Conservation (phyloP, 2,329 filamentous ascomycete genomes). For the Monosporascus sp. region DNA sequence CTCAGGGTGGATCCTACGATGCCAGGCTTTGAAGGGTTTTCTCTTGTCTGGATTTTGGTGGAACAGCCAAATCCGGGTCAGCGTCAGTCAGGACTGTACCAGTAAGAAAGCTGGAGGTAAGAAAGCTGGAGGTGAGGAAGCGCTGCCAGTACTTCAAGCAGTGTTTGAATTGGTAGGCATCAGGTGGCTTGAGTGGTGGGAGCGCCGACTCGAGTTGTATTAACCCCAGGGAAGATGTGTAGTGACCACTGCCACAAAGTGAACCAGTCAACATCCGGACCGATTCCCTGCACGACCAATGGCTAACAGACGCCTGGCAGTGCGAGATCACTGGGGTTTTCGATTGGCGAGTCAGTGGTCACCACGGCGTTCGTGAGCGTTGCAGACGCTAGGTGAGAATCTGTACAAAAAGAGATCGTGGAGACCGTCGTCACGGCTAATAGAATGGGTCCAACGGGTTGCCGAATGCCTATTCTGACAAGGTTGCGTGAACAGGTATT, state of each 20-base stretch:
- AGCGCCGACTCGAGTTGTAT: slow-evolving; percentile 22
- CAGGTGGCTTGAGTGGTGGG: slow-evolving; percentile 18
- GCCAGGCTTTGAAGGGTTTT: background rate
- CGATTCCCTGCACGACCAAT: slow-evolving; percentile 31
- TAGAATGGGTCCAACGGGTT: background rate
- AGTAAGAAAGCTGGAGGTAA: slow-evolving; percentile 13
- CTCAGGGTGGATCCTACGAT: background rate
- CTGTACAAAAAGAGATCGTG: slow-evolving; percentile 9
- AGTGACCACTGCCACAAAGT: slow-evolving; percentile 28
- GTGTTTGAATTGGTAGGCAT: slow-evolving; percentile 23
- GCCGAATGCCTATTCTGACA: background rate
- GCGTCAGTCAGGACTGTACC: slow-evolving; percentile 11
- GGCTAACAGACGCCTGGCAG: slow-evolving; percentile 27
- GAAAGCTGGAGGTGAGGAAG: slow-evolving; percentile 15
- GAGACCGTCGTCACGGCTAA: background rate
- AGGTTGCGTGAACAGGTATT: background rate
- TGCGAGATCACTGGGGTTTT: slow-evolving; percentile 27
- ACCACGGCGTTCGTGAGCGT: slow-evolving; percentile 18
- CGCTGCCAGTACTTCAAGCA: slow-evolving; percentile 17
- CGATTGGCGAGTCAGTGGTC: slow-evolving; percentile 28
- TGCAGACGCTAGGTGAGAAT: slow-evolving; percentile 11
- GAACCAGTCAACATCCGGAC: slow-evolving; percentile 34
- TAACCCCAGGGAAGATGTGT: slow-evolving; percentile 15
- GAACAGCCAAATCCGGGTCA: background rate
- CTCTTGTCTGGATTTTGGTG: background rate